Percentiles rank a stretch among this genome's conserved stretches.
Conservation (phyloP, 768 basidiomycete genomes). For the Chlorophyllum brunneum region DNA sequence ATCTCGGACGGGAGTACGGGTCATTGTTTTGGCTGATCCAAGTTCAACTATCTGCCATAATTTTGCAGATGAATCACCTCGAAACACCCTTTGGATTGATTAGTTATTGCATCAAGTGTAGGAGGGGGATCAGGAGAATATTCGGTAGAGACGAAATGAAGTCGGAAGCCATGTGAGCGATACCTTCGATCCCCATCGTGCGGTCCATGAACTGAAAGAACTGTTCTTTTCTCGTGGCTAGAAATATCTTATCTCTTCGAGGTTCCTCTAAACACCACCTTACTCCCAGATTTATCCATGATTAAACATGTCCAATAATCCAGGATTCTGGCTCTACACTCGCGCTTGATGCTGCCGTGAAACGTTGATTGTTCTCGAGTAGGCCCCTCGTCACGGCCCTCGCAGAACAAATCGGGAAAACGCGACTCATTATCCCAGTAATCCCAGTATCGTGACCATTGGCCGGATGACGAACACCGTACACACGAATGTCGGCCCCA, state of each 20-base stretch:
- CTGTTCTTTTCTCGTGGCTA: not conserved
- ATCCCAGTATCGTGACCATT: too few species aligned
- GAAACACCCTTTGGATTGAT: not conserved
- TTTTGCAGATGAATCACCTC: too few species aligned
- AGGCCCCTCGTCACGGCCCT: too few species aligned
- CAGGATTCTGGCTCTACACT: too few species aligned
- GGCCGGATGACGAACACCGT: not conserved
- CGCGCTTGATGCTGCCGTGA: too few species aligned
- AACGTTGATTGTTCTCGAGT: too few species aligned
- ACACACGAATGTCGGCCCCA: not conserved
- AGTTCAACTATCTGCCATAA: too few species aligned
- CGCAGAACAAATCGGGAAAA: too few species aligned
- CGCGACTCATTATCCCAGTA: too few species aligned
- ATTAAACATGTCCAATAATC: not conserved
- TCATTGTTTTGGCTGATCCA: too few species aligned
- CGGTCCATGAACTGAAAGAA: not conserved
- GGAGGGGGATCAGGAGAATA: not conserved
- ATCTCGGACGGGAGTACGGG: too few species aligned
- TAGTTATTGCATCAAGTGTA: not conserved
- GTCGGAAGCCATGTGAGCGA: constrained; percentile 1
- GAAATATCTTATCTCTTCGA: not conserved
- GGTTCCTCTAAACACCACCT: not conserved
- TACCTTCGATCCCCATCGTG: not conserved
- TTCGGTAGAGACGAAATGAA: not conserved
- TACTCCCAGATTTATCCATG: not conserved